Evolutionary conservation across 768 basidiomycete genomes (phyloP).

Genomic region (Kwoniella mangroviensis): DNA sequence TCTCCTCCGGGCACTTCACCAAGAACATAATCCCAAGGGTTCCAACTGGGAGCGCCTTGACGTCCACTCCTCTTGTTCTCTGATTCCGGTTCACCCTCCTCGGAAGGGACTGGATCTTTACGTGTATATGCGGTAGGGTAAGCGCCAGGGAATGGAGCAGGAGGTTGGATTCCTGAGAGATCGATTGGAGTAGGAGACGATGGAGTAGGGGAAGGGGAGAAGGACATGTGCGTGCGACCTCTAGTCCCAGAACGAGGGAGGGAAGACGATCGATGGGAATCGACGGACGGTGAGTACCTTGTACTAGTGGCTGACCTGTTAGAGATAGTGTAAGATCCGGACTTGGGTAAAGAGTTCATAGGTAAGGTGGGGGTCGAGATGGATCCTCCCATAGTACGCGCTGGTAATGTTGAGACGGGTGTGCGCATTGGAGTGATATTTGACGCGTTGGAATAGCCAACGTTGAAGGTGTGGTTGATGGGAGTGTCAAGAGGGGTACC

Average conservation of each 20-base stretch:
- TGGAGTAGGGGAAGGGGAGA: conserved; percentile 21
- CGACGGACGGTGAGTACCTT: conserved; percentile 17
- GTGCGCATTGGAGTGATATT: conserved; percentile 9
- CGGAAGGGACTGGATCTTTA: conserved; percentile 32
- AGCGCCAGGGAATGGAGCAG: conserved; percentile 32
- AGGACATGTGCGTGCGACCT: conserved; percentile 12
- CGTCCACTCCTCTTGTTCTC: conserved; percentile 20
- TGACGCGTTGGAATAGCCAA: conserved; percentile 6
- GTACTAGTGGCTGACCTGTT: conserved; percentile 10
- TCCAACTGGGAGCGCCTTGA: conserved; percentile 32
- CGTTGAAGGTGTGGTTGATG: conserved; percentile 14
- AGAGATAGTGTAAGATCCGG: conserved; percentile 1
- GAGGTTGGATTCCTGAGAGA: conserved; percentile 33
- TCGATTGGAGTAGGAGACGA: conserved; percentile 22
- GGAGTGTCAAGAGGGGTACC: conserved; percentile 13
- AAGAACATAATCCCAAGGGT: conserved; percentile 41
- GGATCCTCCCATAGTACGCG: conserved; percentile 27
- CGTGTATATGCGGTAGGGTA: conserved; percentile 28
- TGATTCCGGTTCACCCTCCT: conserved; percentile 20
- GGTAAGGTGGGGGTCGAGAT: conserved; percentile 23
- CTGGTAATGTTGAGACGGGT: conserved; percentile 13
- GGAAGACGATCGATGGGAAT: conserved; percentile 21
- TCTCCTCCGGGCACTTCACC: conserved; percentile 27
- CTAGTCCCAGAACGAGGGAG: conserved; percentile 6
- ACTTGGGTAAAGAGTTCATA: conserved; percentile 6